Conservation (phyloP, 352 stramenopile genomes). For the Thraustochytrium sp. region DNA sequence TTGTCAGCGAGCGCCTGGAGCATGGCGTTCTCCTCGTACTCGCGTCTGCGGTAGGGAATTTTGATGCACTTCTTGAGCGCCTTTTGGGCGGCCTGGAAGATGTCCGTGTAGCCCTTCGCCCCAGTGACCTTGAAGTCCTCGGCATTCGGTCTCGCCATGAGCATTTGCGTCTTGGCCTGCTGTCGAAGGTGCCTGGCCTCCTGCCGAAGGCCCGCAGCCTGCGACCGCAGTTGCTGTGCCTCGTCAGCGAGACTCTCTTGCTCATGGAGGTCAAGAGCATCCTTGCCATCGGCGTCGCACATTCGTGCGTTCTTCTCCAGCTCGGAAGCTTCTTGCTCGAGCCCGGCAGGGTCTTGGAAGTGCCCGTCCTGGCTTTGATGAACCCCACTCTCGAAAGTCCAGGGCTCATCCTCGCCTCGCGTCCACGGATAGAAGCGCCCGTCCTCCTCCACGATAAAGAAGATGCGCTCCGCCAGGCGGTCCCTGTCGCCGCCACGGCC, state of each 20-base stretch:
- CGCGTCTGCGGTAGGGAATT: slow-evolving; percentile 22
- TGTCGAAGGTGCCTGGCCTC: too few relatives aligned
- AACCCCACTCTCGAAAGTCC: not conserved
- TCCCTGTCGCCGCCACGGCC: too few relatives aligned
- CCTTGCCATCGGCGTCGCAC: too few relatives aligned
- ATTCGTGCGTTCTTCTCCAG: too few relatives aligned
- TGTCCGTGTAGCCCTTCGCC: too few relatives aligned
- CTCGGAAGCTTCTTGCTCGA: not conserved
- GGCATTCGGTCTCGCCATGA: not conserved
- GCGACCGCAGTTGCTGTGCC: too few relatives aligned
- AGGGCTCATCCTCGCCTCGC: not conserved
- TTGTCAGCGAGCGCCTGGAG: slow-evolving; percentile 38
- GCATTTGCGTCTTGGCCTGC: too few relatives aligned
- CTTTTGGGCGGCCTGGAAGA: not conserved
- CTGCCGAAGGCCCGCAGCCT: too few relatives aligned
- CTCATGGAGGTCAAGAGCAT: too few relatives aligned
- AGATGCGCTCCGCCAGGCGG: slow-evolving; percentile 8
- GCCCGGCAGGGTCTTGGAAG: not conserved
- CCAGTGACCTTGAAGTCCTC: not conserved
- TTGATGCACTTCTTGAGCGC: not conserved
- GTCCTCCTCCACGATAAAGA: slow-evolving; percentile 33
- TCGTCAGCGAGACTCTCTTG: too few relatives aligned
- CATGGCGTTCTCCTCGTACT: slow-evolving; percentile 33
- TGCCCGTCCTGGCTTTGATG: not conserved
- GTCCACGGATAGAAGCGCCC: not conserved